These are phyloP conservation scores for Suhomyces vadensis DNA, from an alignment of 805 yeast genomes.

Conservation along the genomic window DNA sequence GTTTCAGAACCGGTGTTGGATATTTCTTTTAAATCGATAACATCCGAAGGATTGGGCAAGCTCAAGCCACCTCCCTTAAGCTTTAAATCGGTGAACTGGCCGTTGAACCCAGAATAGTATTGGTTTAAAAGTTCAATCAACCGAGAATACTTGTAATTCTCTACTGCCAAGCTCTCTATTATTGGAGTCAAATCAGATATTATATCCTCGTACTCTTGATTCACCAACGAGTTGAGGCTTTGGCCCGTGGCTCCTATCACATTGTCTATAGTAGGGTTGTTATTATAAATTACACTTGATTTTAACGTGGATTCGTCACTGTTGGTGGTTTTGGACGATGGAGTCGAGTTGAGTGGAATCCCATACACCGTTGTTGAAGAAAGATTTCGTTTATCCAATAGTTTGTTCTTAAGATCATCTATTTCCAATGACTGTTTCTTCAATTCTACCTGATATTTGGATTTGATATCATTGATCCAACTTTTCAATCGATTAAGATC, in stretches of 20 bases:
- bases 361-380: conserved; percentile 32
- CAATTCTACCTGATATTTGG: conserved; percentile 37
- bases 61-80: conserved; percentile 9
- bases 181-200: conserved; percentile 35
- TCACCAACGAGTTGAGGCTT: conserved; percentile 5
- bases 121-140: conserved; percentile 29
- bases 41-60: conserved; percentile 34
- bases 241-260: conserved; percentile 10
- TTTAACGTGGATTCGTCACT: conserved; percentile 15
- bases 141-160: conserved; percentile 37
- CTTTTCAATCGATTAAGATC: conserved; percentile 30
- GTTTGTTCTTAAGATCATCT: conserved; percentile 32
- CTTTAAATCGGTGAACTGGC: conserved; percentile 23
- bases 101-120: conserved; percentile 30
- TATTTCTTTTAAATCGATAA: conserved; percentile 26
- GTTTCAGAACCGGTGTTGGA: conserved; percentile 14
- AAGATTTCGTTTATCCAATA: conserved; percentile 34
- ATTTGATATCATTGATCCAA: conserved; percentile 31
- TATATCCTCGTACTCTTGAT: conserved; percentile 32
- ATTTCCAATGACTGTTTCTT: conserved; percentile 35
- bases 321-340: not conserved
- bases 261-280: conserved; percentile 34
- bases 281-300: conserved; percentile 30
- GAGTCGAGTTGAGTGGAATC: conserved; percentile 15
- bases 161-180: conserved; percentile 36